Conservation (phyloP, 176 grass and related monocot genomes). For the Carex kokanica region DNA sequence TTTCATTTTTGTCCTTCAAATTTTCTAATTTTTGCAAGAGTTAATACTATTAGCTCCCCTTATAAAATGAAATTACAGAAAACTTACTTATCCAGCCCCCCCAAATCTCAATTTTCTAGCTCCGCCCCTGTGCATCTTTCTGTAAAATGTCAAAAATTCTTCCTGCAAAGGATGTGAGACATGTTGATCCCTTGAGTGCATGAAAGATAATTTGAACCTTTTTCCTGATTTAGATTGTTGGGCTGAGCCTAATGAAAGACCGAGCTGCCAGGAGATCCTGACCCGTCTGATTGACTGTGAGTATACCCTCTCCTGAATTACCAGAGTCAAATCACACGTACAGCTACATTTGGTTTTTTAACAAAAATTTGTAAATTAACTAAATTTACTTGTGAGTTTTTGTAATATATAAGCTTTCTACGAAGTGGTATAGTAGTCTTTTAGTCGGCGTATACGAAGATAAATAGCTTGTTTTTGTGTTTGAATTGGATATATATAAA, state of each 20-base stretch:
- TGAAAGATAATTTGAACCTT: background rate
- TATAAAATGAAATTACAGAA: no score
- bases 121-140: background rate
- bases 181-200: background rate
- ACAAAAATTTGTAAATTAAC: slow-evolving; percentile 16
- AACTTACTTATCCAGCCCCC: no score
- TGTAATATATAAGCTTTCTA: slow-evolving; percentile 12
- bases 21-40: no score
- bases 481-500: background rate
- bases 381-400: slow-evolving; percentile 5
- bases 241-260: slow-evolving; percentile 67
- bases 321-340: background rate
- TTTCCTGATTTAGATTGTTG: slow-evolving; percentile 67
- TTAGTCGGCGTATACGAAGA: background rate
- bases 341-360: background rate
- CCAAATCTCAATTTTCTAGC: no score
- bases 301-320: slow-evolving; percentile 52
- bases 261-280: slow-evolving; percentile 86
- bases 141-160: background rate
- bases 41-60: no score
- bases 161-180: background rate
- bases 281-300: slow-evolving; percentile 83
- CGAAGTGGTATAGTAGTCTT: slow-evolving; percentile 1
- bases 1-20: no score
- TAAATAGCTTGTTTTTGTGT: slow-evolving; percentile 4